A percentile compares a stretch with the other conserved stretches of the same genome.
phyloP scores from a whole-genome alignment of 768 basidiomycete species.

The Amanita phalloides region DNA sequence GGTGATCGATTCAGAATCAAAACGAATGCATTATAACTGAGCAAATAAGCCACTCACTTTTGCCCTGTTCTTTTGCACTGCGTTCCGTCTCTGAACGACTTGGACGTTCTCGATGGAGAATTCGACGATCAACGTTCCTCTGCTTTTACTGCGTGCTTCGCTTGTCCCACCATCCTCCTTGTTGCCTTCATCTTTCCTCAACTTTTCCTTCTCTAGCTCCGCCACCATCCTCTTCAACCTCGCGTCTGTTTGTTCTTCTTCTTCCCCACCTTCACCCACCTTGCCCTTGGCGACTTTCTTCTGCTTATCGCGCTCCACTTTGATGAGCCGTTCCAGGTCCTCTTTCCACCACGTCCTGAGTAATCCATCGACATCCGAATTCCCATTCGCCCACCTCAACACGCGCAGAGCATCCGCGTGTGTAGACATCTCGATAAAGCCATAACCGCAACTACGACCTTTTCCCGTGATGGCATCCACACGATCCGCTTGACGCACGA shows the following conservation, averaged over 20 bases:
- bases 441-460: conserved; percentile 88
- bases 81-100: conserved; percentile 69
- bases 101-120: conserved; percentile 95
- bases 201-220: conserved; percentile 33
- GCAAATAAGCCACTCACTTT: conserved; percentile 9
- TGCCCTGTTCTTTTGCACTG: conserved; percentile 32
- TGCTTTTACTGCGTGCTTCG: conserved; percentile 25
- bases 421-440: conserved; percentile 66
- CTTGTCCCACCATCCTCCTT: conserved; percentile 45
- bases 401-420: conserved; percentile 90
- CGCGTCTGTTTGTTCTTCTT: conserved; percentile 49
- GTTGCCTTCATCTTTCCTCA: conserved; percentile 44
- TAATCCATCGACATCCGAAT: conserved; percentile 49
- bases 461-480: conserved; percentile 81
- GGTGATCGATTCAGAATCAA: not conserved
- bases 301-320: conserved; percentile 33
- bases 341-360: conserved; percentile 82
- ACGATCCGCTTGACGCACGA: conserved; percentile 84
- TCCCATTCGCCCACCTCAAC: conserved; percentile 92
- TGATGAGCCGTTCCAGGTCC: conserved; percentile 42
- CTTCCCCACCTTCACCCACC: conserved; percentile 35
- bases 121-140: conserved; percentile 70
- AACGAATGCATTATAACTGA: too few relatives aligned
- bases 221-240: conserved; percentile 38
- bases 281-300: conserved; percentile 39